Conservation (phyloP, 2,329 filamentous ascomycete genomes). For the Juglanconis oblonga region DNA sequence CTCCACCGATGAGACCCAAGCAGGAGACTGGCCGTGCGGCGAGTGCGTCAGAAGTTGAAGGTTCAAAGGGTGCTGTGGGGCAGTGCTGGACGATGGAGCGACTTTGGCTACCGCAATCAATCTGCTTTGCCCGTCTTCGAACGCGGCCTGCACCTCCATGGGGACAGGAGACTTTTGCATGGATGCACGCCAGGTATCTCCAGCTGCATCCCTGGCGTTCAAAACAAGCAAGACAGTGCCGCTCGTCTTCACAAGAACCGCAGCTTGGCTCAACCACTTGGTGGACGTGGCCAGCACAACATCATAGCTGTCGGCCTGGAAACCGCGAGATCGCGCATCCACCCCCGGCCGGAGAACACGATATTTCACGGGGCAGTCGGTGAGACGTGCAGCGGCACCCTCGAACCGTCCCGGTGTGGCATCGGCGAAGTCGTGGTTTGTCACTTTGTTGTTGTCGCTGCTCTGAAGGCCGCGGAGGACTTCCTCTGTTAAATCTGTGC, state of each 20-base stretch:
- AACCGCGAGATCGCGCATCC: not conserved
- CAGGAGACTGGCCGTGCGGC: not conserved
- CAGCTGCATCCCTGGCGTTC: too few relatives aligned
- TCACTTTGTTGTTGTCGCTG: not conserved
- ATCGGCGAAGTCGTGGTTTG: not conserved
- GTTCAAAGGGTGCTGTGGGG: not conserved
- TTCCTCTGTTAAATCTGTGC: not conserved
- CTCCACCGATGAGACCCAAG: not conserved
- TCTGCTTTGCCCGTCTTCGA: not conserved
- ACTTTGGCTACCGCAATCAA: not conserved
- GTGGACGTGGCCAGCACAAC: not conserved
- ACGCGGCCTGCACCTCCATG: not conserved
- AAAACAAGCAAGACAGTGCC: constrained; percentile 6
- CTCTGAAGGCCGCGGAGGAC: not conserved
- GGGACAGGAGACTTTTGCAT: not conserved
- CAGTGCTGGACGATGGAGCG: not conserved
- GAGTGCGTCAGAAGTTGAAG: not conserved
- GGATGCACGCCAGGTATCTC: not conserved
- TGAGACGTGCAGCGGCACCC: not conserved
- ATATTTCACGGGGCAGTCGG: not conserved
- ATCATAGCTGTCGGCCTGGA: not conserved
- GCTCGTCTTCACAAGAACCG: constrained; percentile 3
- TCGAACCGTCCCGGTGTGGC: not conserved
- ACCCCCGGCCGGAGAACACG: not conserved
- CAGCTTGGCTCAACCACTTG: not conserved